A percentile compares a stretch with the other conserved stretches of the same genome.
Evolutionary conservation across 2,329 filamentous ascomycete genomes (phyloP).

Genomic region (Mariannaea sp.): DNA sequence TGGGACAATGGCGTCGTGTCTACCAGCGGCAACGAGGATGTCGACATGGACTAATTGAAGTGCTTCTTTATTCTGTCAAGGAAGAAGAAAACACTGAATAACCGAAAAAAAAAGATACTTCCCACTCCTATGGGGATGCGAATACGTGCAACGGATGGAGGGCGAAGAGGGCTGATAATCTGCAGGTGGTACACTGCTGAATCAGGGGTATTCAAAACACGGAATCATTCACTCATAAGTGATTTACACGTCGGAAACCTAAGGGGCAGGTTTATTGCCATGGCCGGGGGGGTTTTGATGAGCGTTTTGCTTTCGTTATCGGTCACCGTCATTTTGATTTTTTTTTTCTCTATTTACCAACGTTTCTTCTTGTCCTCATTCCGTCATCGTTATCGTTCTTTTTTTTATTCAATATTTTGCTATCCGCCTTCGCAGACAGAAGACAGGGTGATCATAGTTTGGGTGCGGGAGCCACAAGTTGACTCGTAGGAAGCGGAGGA

Average conservation of each 20-base stretch:
- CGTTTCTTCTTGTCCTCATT: constrained; percentile 18
- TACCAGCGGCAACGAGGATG: constrained; percentile 40
- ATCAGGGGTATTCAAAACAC: constrained; percentile 14
- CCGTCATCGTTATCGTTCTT: constrained; percentile 21
- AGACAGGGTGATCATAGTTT: constrained; percentile 13
- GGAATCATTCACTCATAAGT: constrained; percentile 7
- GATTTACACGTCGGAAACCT: background rate
- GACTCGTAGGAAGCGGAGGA: constrained; percentile 1
- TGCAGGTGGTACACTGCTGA: constrained; percentile 9
- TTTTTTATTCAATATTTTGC: no score
- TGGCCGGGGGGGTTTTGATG: constrained; percentile 24
- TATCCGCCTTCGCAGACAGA: constrained; percentile 7
- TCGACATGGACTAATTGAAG: constrained; percentile 40
- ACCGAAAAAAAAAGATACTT: background rate
- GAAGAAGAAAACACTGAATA: no score
- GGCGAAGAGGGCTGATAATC: constrained; percentile 16
- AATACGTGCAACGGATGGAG: background rate
- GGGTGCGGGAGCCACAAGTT: constrained; percentile 13
- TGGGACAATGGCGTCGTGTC: constrained; percentile 54
- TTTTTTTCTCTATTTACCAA: constrained; percentile 18
- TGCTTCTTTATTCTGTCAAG: no score
- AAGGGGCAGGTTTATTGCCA: constrained; percentile 18
- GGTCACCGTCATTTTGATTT: constrained; percentile 19
- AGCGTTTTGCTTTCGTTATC: constrained; percentile 28
- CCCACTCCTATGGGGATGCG: background rate